Base-by-base conservation (phyloP, 352 stramenopile genomes). In the Phytophthora fragariaefolia region DNA sequence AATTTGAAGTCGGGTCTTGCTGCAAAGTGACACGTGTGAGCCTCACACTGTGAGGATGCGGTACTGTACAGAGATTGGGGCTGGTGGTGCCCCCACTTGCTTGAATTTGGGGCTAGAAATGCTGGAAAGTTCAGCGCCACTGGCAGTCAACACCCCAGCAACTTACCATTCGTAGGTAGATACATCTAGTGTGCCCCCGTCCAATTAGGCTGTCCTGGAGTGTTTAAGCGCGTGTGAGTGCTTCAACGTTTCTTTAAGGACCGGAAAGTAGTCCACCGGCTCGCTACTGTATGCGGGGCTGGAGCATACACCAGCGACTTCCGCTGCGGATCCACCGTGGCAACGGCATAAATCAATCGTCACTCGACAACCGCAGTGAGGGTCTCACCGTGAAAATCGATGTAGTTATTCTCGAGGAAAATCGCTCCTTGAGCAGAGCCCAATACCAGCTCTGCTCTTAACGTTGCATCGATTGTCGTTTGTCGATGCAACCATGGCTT, bases 351-450 rank as follows among this genome's bases (percentile, higher is more conserved):
- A 47, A 53, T 52, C 17, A 53, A 54, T 54, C 18, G 20, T 22
- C 49, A 27, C 4, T 18, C 6, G 3, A 26, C 55, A 15, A 9
- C 13, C n/a, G 20, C 22, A 27, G 59, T 60, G 27, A 60, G 42
- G 49, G n/a, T n/a, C n/a, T n/a, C n/a, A n/a, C n/a, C n/a, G n/a
- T n/a, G n/a, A n/a, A n/a, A n/a, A 60, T 40, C n/a, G 59, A 60
- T 4, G 15, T 59, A 18, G 48, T 53, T n/a, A 20, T 66, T 6
- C 27, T 66, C 10, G 58, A 59, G 23, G 48, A 66, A 6, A 53
- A n/a, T 26, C 27, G 15, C 12, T 18, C 58, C 0, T 1, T 28
- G 6, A n/a, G n/a, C n/a, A n/a, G n/a, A n/a, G n/a, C n/a, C n/a
- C n/a, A n/a, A n/a, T n/a, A n/a, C n/a, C n/a, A n/a, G n/a, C n/a